These are phyloP conservation scores for Saturnispora halmiae DNA, from an alignment of 805 yeast genomes.

Conservation along the genomic window DNA sequence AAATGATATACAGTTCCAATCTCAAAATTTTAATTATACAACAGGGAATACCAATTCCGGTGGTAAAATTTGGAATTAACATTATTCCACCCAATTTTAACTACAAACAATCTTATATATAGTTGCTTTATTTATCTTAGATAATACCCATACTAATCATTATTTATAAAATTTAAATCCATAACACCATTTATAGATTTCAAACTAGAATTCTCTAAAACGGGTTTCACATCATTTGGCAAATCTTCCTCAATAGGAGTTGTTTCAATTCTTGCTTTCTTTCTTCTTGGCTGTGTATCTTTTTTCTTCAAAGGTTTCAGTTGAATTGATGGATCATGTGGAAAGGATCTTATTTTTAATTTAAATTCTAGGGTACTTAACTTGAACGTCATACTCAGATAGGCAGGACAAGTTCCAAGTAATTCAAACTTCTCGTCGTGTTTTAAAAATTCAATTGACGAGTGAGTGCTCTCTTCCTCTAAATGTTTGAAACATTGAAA, in stretches of 20 bases:
- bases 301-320: neutral
- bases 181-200: neutral
- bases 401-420: slow-evolving; percentile 6
- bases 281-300: neutral
- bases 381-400: slow-evolving; percentile 7
- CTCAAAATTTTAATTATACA: neutral
- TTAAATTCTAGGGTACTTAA: slow-evolving; percentile 9
- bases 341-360: slow-evolving; percentile 7
- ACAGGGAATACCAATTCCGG: slow-evolving; percentile 4
- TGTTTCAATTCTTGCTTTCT: neutral
- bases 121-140: slow-evolving; percentile 2
- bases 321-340: slow-evolving; percentile 3
- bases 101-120: neutral
- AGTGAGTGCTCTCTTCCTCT: slow-evolving; percentile 3
- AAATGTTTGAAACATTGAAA: slow-evolving; percentile 7
- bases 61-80: slow-evolving; percentile 8
- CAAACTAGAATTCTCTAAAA: too few relatives aligned
- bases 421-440: slow-evolving; percentile 5
- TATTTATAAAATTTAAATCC: slow-evolving; percentile 4
- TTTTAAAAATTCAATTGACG: slow-evolving; percentile 7
- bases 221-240: neutral
- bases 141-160: slow-evolving; percentile 4
- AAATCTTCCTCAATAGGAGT: neutral
- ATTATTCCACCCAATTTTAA: too few relatives aligned
- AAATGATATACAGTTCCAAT: neutral